Base-by-base conservation (phyloP, 1,284 basidiomycete species). In the Tetrapyrgos nigripes region DNA sequence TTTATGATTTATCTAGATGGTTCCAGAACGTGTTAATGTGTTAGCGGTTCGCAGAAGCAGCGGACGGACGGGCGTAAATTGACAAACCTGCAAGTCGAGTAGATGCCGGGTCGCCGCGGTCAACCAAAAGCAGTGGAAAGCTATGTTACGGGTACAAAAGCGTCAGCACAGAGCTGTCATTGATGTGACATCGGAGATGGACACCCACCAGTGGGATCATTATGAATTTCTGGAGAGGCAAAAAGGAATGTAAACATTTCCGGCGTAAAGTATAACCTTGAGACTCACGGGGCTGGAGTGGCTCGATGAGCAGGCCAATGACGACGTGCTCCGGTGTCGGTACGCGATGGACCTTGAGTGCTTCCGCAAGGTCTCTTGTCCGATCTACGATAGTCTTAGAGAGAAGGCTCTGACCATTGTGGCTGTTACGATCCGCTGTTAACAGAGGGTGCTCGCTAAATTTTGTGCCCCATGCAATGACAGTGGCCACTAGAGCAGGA, bases 381-480 rank as follows among this genome's bases (percentile, higher is more conserved):
- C 93, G 85, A 68, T 91, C 83, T 50, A 94, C 86, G 35, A 97
- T 78, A 2, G 89, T 79, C 73, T 89, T 91, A 4, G 91, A 90
- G 9, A 97, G 79, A 26, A 87, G 74, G 69, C 92, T 93, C 66
- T 93, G 88, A 10, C 88, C 85, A 43, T 78, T 76, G 56, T 87
- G 88, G 62, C 87, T 86, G 51, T 83, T 79, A 46, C 94, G 83
- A 75, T 97, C 95, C 27, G 87, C 84, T 5, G 88, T 80, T 48
- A 97, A 84, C 61, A 94, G 75, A 0, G 89, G 87, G 70, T 96
- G 91, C 66, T 96, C 93, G 10, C 92, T 92, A 72, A 97, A 97
- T 67, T 95, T 94, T 44, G 93, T 89, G 21, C 95, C 95, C 89
- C 93, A 96, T 0, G 94, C 93, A 49, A 97, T 79, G n/a, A 96